These are phyloP conservation scores for Yamadazyma pseudoaaseri DNA, from an alignment of 1,139 yeast genomes.

Conservation along the genomic window DNA sequence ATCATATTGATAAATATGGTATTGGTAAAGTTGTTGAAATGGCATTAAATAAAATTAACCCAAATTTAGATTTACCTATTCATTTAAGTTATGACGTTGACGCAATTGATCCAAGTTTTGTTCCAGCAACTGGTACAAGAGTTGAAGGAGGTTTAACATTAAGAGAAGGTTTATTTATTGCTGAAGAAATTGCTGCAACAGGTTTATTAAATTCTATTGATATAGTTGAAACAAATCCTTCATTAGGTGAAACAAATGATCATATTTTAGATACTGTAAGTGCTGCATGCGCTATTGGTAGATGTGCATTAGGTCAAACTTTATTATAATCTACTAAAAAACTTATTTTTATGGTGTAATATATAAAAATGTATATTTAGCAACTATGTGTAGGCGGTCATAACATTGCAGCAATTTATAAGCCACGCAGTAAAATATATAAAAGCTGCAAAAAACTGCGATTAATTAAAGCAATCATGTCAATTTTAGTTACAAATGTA, in stretches of 20 bases:
- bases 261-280: conserved; percentile 83
- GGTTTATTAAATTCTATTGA: conserved; percentile 86
- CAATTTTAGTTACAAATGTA: conserved; percentile 22
- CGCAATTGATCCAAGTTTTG: conserved; percentile 91
- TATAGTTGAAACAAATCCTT: conserved; percentile 92
- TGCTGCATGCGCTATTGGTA: conserved; percentile 87
- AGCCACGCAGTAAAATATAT: too few relatives aligned
- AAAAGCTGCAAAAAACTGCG: too few relatives aligned
- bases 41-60: conserved; percentile 82
- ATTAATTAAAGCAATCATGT: too few relatives aligned
- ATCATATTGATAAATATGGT: conserved; percentile 92
- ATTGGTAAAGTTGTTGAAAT: conserved; percentile 87
- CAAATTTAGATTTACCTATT: conserved; percentile 70
- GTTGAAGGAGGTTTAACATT: conserved; percentile 94
- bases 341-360: too few relatives aligned
- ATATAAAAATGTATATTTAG: too few relatives aligned
- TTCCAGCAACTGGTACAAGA: conserved; percentile 97
- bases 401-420: too few relatives aligned
- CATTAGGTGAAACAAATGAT: conserved; percentile 73
- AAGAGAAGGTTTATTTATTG: conserved; percentile 90
- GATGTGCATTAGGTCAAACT: conserved; percentile 94
- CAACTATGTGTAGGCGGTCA: too few relatives aligned
- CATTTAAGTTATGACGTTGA: conserved; percentile 95
- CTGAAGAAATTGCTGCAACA: conserved; percentile 88
- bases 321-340: conserved; percentile 59